phyloP scores from a whole-genome alignment of 208 protist genomes.

The Trypanosoma caninum region DNA sequence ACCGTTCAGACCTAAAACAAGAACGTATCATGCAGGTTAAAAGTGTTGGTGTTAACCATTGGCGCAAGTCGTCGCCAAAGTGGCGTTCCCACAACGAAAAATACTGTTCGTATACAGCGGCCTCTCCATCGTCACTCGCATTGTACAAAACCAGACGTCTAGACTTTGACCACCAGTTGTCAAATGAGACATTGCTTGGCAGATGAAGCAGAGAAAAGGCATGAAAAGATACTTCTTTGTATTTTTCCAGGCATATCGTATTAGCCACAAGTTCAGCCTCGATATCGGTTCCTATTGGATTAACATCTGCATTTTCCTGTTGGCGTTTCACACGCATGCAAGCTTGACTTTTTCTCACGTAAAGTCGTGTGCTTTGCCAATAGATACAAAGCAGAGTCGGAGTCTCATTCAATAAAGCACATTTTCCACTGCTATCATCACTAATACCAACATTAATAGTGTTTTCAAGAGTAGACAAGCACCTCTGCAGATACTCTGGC shows the following conservation, averaged over 20 bases:
- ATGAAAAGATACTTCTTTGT: conserved; percentile 14
- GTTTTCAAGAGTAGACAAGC: conserved; percentile 16
- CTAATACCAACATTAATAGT: neutral
- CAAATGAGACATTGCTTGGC: conserved; percentile 15
- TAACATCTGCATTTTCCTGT: neutral
- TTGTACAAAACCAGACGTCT: conserved; percentile 29
- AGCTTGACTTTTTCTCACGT: conserved; percentile 1
- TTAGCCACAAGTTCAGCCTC: neutral
- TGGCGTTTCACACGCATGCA: neutral
- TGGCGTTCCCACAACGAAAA: conserved; percentile 21
- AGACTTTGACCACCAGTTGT: conserved; percentile 23
- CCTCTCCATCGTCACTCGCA: conserved; percentile 17
- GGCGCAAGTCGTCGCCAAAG: conserved; percentile 4
- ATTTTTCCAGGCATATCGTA: neutral
- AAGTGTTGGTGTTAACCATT: conserved; percentile 23
- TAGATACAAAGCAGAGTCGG: conserved; percentile 20
- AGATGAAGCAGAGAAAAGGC: conserved; percentile 21
- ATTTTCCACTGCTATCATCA: too few species aligned
- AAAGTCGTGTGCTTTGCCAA: conserved; percentile 29
- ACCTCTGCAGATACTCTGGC: conserved; percentile 22
- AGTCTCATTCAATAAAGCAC: neutral
- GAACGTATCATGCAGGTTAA: conserved; percentile 27
- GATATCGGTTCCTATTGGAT: neutral
- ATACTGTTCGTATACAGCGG: conserved; percentile 24
- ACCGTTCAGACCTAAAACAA: conserved; percentile 21